Percentiles rank a stretch among this genome's conserved stretches.
These are phyloP conservation scores for Diaporthe sp. DNA, from an alignment of 2,329 filamentous ascomycete genomes.

Conservation along the genomic window DNA sequence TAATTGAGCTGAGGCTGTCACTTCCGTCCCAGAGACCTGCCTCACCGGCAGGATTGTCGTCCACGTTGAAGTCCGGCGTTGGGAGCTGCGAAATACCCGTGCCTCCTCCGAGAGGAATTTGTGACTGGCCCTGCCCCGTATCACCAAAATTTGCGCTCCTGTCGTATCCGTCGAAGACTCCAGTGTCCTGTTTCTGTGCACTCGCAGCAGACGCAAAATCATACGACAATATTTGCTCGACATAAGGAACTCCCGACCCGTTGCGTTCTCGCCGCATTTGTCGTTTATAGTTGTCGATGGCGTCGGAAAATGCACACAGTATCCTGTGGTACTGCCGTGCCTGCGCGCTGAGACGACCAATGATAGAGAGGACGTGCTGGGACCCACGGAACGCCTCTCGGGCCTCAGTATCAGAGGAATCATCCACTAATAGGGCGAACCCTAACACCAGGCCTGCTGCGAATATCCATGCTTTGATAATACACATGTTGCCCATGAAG, in stretches of 20 bases:
- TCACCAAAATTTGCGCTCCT: not conserved
- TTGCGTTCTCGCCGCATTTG: slow-evolving; percentile 23
- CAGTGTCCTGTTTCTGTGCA: not conserved
- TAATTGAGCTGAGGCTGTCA: slow-evolving; percentile 29
- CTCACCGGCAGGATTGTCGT: slow-evolving; percentile 2
- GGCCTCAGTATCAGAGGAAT: slow-evolving; percentile 40
- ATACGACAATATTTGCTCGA: slow-evolving; percentile 36
- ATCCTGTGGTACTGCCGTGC: slow-evolving; percentile 44
- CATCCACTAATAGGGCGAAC: slow-evolving; percentile 41
- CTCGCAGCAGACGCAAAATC: slow-evolving; percentile 31
- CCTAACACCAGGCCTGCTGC: slow-evolving; percentile 40
- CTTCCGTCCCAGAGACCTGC: slow-evolving; percentile 29
- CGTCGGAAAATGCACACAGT: slow-evolving; percentile 41
- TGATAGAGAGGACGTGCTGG: slow-evolving; percentile 22
- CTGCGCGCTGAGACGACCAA: slow-evolving; percentile 42
- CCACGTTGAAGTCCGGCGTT: slow-evolving; percentile 19
- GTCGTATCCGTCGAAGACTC: too few relatives aligned
- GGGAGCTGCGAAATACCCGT: slow-evolving; percentile 12
- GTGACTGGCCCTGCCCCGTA: not conserved
- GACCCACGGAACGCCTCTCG: slow-evolving; percentile 41
- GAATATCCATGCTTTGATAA: slow-evolving; percentile 42
- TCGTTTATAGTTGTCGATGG: slow-evolving; percentile 38
- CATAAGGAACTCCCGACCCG: slow-evolving; percentile 6
- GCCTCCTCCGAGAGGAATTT: not conserved
- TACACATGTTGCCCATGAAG: slow-evolving; percentile 43